phyloP scores from a whole-genome alignment of 2,329 filamentous ascomycete genomes.

The Trichoderma simmonsii region DNA sequence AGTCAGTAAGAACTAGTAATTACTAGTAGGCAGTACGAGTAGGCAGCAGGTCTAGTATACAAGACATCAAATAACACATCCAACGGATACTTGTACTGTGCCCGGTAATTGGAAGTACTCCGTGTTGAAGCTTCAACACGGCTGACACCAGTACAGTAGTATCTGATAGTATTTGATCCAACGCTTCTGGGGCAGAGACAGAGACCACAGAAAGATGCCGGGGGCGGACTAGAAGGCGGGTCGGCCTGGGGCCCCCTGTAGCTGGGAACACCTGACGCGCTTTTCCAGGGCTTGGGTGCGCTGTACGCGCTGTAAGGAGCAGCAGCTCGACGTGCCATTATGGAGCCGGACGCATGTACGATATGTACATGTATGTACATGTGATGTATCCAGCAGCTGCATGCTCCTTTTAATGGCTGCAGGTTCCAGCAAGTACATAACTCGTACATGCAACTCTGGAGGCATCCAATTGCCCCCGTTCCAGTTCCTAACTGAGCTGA shows the following conservation, averaged over 20 bases:
- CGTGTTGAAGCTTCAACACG: not conserved
- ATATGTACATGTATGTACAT: not conserved
- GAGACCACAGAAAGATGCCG: not conserved
- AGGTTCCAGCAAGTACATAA: not conserved
- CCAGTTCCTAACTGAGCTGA: not conserved
- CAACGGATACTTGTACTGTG: not conserved
- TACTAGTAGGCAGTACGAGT: not conserved
- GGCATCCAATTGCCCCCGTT: not conserved
- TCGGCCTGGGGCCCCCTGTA: not conserved
- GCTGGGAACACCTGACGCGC: constrained; percentile 13
- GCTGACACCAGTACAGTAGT: not conserved
- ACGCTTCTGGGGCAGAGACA: not conserved
- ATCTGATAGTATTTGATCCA: not conserved
- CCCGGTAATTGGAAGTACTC: not conserved
- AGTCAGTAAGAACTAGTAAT: not conserved
- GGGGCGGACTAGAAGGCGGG: not conserved
- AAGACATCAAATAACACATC: not conserved
- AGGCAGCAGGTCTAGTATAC: not conserved
- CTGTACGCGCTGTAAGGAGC: constrained; percentile 9
- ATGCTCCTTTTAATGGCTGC: constrained; percentile 7
- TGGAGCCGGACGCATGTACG: not conserved
- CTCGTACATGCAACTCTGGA: not conserved
- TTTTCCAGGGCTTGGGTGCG: constrained; percentile 12
- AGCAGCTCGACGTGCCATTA: not conserved
- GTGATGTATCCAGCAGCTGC: constrained; percentile 9